A percentile compares a stretch with the other conserved stretches of the same genome.
phyloP scores from a whole-genome alignment of 139 green algal species.

The Micromonas pusilla region DNA sequence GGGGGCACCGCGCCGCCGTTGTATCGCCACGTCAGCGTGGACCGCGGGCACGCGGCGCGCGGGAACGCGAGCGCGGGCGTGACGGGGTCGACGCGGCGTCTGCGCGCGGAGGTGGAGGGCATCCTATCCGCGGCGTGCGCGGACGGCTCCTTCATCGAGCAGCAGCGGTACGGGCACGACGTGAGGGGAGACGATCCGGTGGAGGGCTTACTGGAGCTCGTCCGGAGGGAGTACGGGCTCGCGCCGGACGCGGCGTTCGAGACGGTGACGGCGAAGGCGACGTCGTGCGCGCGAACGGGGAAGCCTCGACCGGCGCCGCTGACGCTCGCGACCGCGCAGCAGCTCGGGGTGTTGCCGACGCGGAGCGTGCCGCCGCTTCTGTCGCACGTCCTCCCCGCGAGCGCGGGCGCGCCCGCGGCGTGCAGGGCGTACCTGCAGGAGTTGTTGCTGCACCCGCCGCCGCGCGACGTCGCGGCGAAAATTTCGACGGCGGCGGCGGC shows the following conservation, averaged over 20 bases:
- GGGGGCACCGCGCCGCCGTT: slow-evolving; percentile 18
- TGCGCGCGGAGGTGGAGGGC: neutral
- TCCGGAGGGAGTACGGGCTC: slow-evolving; percentile 2
- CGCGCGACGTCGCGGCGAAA: slow-evolving; percentile 18
- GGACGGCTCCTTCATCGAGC: neutral
- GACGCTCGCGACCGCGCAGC: slow-evolving; percentile 58
- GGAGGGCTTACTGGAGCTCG: slow-evolving; percentile 2
- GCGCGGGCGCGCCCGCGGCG: neutral
- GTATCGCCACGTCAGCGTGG: slow-evolving; percentile 31
- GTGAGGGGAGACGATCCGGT: slow-evolving; percentile 3
- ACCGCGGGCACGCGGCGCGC: neutral
- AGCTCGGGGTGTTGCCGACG: slow-evolving; percentile 62
- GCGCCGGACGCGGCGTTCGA: neutral
- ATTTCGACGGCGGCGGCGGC: slow-evolving; percentile 28
- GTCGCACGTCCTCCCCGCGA: slow-evolving; percentile 41
- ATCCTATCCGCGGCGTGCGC: neutral
- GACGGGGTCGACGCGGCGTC: neutral
- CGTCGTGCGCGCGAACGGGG: neutral
- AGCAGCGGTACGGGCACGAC: neutral
- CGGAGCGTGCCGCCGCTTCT: slow-evolving; percentile 58
- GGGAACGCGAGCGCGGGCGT: neutral
- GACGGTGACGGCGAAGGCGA: neutral
- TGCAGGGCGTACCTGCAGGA: slow-evolving; percentile 33
- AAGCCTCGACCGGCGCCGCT: slow-evolving; percentile 42
- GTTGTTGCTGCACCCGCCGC: slow-evolving; percentile 42